A percentile compares a stretch with the other conserved stretches of the same genome.
These are phyloP conservation scores for Lodderomyces pseudojiufengensis DNA, from an alignment of 1,139 yeast species.

Conservation along the genomic window DNA sequence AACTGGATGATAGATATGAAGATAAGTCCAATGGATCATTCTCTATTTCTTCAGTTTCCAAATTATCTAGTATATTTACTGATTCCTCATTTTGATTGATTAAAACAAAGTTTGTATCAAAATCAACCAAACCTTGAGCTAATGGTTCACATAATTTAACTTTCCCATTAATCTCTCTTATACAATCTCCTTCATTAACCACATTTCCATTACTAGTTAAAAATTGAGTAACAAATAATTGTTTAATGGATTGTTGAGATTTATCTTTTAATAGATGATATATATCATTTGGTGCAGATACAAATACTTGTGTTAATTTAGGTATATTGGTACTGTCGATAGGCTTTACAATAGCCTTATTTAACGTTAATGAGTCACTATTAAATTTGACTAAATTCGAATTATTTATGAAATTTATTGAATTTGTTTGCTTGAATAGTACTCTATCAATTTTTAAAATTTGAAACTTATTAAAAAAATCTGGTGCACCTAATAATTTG, in stretches of 20 bases:
- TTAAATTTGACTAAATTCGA: constrained; percentile 31
- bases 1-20: constrained; percentile 31
- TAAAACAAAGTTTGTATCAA: constrained; percentile 49
- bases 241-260: constrained; percentile 23
- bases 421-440: constrained; percentile 18
- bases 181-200: constrained; percentile 30
- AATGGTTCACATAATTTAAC: constrained; percentile 69
- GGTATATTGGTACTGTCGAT: constrained; percentile 27
- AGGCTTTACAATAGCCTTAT: constrained; percentile 29
- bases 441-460: constrained; percentile 36
- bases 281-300: constrained; percentile 44
- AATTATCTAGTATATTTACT: constrained; percentile 8
- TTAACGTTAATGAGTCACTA: constrained; percentile 31
- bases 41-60: constrained; percentile 10
- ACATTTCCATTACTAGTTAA: constrained; percentile 29
- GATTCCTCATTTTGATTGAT: constrained; percentile 33
- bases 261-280: constrained; percentile 34
- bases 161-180: constrained; percentile 45
- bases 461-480: constrained; percentile 31
- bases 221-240: constrained; percentile 26
- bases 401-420: constrained; percentile 38
- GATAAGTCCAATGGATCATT: constrained; percentile 28
- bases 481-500: constrained; percentile 45
- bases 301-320: constrained; percentile 28
- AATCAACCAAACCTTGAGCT: constrained; percentile 56